Conservation (phyloP, 805 yeast genomes). For the Lachancea sp. region DNA sequence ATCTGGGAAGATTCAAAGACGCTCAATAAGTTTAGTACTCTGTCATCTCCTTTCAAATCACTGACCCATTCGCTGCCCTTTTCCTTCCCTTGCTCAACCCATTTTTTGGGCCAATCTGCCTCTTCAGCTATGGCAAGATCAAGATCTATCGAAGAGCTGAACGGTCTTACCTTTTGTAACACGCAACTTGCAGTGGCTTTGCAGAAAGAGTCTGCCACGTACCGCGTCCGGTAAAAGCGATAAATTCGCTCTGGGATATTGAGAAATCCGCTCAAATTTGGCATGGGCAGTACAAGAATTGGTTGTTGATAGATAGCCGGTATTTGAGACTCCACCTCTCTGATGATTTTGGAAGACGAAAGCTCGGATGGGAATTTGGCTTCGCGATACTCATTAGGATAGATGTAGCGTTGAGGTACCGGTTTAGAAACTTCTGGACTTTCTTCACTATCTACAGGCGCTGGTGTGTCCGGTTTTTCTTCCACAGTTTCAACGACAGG, state of each 20-base stretch:
- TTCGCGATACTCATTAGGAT: constrained; percentile 48
- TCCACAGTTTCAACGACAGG: neutral
- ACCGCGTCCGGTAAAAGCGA: constrained; percentile 69
- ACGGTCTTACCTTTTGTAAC: constrained; percentile 49
- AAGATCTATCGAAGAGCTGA: constrained; percentile 36
- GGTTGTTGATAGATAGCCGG: constrained; percentile 74
- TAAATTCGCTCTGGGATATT: constrained; percentile 70
- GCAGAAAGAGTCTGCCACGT: constrained; percentile 63
- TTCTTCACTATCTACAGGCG: constrained; percentile 1
- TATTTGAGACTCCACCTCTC: constrained; percentile 30
- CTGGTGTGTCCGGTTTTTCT: neutral
- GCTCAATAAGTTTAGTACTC: constrained; percentile 36
- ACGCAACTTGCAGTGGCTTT: constrained; percentile 49
- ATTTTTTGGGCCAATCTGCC: constrained; percentile 75
- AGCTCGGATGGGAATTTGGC: constrained; percentile 58
- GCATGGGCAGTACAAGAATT: constrained; percentile 65
- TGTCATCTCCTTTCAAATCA: constrained; percentile 61
- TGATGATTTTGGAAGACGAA: constrained; percentile 32
- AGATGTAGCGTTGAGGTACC: constrained; percentile 60
- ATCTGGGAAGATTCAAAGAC: constrained; percentile 8
- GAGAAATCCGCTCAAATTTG: constrained; percentile 71
- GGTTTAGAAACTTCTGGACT: constrained; percentile 34
- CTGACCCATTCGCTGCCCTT: constrained; percentile 84
- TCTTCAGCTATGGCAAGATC: constrained; percentile 45
- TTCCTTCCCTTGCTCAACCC: constrained; percentile 73